Conservation (phyloP, 139 green algal genomes). For the Auxenochlorella pyrenoidosa region DNA sequence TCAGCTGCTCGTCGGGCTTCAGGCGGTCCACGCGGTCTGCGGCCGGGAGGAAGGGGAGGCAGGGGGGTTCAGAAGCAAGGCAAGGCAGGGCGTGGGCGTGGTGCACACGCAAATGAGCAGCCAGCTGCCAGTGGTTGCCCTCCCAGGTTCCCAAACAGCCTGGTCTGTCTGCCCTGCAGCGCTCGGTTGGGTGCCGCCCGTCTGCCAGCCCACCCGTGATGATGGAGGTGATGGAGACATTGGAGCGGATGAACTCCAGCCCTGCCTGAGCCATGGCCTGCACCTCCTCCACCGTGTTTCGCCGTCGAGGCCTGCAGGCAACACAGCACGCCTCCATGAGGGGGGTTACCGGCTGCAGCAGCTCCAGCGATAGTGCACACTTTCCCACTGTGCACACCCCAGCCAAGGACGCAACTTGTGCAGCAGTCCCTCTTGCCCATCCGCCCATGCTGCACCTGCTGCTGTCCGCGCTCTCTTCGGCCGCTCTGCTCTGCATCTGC, state of each 20-base stretch:
- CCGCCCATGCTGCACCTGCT: neutral
- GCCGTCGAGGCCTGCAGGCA: neutral
- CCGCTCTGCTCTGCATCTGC: slow-evolving; percentile 1
- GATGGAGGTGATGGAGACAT: slow-evolving; percentile 58
- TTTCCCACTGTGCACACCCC: too few species aligned
- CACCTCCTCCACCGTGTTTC: slow-evolving; percentile 11
- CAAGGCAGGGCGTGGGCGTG: neutral
- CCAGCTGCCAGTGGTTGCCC: too few species aligned
- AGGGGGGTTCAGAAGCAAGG: neutral
- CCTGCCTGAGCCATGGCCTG: slow-evolving; percentile 22
- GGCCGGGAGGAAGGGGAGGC: neutral
- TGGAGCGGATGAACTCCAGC: slow-evolving; percentile 50
- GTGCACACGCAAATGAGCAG: too few species aligned
- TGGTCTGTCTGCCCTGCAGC: too few species aligned
- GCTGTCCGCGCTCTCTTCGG: neutral
- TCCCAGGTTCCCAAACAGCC: too few species aligned
- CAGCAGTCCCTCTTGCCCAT: neutral
- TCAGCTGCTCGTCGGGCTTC: slow-evolving; percentile 68
- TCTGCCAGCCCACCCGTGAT: slow-evolving; percentile 67
- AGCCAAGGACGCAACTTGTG: neutral
- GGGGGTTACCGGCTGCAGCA: too few species aligned
- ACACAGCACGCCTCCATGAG: too few species aligned
- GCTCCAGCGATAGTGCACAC: too few species aligned
- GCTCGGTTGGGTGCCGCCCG: too few species aligned
- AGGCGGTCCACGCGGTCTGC: slow-evolving; percentile 73